Base-by-base conservation (phyloP, 2,329 filamentous ascomycete species). In the Fusarium staphyleae region DNA sequence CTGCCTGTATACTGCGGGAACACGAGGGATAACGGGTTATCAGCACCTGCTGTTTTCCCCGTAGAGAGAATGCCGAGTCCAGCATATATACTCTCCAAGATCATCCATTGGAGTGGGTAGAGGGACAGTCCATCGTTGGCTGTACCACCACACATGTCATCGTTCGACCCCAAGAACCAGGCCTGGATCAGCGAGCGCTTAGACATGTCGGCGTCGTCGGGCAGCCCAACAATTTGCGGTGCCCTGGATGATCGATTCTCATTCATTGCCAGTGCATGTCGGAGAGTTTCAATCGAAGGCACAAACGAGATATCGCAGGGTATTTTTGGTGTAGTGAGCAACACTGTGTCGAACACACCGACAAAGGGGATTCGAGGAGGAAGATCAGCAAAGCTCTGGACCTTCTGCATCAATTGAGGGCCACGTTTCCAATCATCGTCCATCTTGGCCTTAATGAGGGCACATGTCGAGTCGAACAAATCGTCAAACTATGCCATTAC, bases 1-100 rank as follows among this genome's bases (percentile, higher is more conserved):
- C 47, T 61, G 4, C 65, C 65, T 12, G 65, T 65, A 3, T 55
- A 67, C 9, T 67, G 65, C 4, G 65, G 65, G 15, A 67, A 67
- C 1, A 65, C 32, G 0, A 67, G 35, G 1, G 54, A n/a, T 24
- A 67, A 40, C 0, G 65, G 47, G 7, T 57, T 55, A 1, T 63
- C 54, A 2, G 6, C 36, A 1, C 36, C 16, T 0, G 35, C 48
- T 10, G 53, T 48, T 11, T 61, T 54, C 1, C 36, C 39, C 19
- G 39, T 52, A 0, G 39, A 30, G 1, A 41, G 28, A 2, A 67
- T 12, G 1, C 28, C 42, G 0, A 67, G 54, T 0, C 65, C 65
- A 1, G 48, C 52, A 9, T 47, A 42, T 5, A 67, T 41, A 11
- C 65, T 65, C 34, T 67, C 65, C 0, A 67, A 11, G 9, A 66